These are phyloP conservation scores for Globisporangium barbulae DNA, from an alignment of 352 stramenopile genomes.

Conservation along the genomic window DNA sequence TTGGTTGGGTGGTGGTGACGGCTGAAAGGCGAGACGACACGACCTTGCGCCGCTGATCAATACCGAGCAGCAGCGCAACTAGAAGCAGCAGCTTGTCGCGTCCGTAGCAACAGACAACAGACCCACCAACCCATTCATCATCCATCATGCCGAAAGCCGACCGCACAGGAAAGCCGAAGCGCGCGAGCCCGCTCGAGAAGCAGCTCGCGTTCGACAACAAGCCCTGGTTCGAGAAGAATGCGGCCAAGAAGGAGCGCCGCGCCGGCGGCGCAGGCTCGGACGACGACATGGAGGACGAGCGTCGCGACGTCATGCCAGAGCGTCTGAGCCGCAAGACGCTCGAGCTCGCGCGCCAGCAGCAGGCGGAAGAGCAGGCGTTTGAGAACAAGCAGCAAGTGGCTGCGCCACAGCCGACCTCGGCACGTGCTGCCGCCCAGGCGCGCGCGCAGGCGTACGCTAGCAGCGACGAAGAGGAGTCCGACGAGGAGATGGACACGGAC, in stretches of 20 bases:
- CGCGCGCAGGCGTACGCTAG: constrained; percentile 37
- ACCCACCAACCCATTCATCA: neutral
- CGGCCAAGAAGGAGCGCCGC: constrained; percentile 23
- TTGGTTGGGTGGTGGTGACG: constrained; percentile 19
- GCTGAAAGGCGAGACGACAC: constrained; percentile 4
- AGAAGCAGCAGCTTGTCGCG: constrained; percentile 1
- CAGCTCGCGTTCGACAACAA: constrained; percentile 85
- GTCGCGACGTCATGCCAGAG: constrained; percentile 69
- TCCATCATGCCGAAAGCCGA: constrained; percentile 63
- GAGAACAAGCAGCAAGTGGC: constrained; percentile 29
- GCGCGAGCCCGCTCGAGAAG: constrained; percentile 83
- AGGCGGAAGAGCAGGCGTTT: constrained; percentile 68
- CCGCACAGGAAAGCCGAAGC: constrained; percentile 71
- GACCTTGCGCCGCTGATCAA: constrained; percentile 2
- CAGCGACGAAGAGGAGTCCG: constrained; percentile 72
- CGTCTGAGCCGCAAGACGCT: constrained; percentile 82
- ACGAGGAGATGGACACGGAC: constrained; percentile 86
- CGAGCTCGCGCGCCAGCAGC: constrained; percentile 69
- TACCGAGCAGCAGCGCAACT: constrained; percentile 5
- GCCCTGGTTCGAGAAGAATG: constrained; percentile 78
- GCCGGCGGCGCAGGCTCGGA: constrained; percentile 29
- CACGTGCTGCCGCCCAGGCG: constrained; percentile 14
- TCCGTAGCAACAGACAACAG: neutral
- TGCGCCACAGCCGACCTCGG: constrained; percentile 14
- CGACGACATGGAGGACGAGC: constrained; percentile 59